Conservation (phyloP, 306 rosid species). For the Medicago ruthenica region DNA sequence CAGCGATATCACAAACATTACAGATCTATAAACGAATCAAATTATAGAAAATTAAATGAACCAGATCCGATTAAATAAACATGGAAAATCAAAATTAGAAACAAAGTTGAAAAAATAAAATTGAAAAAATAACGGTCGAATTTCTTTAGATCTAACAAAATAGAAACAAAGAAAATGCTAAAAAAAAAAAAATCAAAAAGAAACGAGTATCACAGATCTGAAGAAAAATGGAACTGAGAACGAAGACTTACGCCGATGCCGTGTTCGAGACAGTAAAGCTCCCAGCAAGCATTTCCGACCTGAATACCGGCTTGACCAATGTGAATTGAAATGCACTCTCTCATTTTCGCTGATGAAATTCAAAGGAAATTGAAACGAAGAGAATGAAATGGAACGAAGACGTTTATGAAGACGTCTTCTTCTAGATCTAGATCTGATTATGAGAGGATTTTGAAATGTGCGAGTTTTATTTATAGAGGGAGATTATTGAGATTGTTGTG, state of each 20-base stretch:
- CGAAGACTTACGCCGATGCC: conserved; percentile 68
- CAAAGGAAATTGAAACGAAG: neutral
- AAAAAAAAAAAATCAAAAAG: neutral
- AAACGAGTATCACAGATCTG: neutral
- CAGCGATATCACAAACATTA: neutral
- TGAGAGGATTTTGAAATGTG: neutral
- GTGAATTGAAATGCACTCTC: conserved; percentile 95
- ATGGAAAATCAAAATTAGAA: neutral
- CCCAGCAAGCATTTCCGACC: conserved; percentile 99
- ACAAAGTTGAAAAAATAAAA: neutral
- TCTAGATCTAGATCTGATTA: neutral
- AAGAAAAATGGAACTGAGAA: neutral
- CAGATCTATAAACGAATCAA: neutral
- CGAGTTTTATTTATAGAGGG: conserved; percentile 41
- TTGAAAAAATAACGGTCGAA: neutral
- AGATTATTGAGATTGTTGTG: neutral
- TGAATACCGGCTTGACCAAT: conserved; percentile 98
- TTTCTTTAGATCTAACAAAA: neutral
- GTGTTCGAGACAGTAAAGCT: conserved; percentile 93
- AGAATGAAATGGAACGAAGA: conserved; percentile 32
- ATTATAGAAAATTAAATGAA: neutral
- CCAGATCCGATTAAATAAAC: neutral
- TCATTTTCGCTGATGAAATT: conserved; percentile 53
- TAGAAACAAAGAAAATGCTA: neutral
- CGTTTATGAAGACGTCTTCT: conserved; percentile 94